Conservation (phyloP, 2,329 filamentous ascomycete genomes). For the Remersonia thermophila region DNA sequence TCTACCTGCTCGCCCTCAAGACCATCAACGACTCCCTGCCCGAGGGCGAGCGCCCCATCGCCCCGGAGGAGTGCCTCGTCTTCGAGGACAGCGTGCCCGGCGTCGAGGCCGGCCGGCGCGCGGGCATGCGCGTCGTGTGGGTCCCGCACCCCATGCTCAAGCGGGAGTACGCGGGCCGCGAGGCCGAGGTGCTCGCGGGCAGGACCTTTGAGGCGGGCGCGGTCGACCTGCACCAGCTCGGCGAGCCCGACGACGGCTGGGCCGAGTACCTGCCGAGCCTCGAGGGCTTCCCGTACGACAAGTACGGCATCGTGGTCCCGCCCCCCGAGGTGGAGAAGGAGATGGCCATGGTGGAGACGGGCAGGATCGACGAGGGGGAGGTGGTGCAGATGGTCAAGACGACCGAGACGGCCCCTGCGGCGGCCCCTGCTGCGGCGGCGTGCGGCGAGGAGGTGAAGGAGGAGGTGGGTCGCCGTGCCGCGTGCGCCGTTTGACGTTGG, state of each 20-base stretch:
- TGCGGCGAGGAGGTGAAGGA: not conserved
- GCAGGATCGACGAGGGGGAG: constrained; percentile 10
- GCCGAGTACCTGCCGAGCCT: constrained; percentile 41
- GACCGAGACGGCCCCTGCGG: not conserved
- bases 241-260: constrained; percentile 49
- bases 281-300: constrained; percentile 44
- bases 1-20: constrained; percentile 76
- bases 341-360: constrained; percentile 30
- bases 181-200: constrained; percentile 74
- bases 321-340: constrained; percentile 30
- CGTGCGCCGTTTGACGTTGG: not conserved
- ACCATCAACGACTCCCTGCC: constrained; percentile 67
- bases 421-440: too few relatives aligned
- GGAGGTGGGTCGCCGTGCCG: not conserved
- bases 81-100: constrained; percentile 94
- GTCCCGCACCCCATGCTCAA: constrained; percentile 70
- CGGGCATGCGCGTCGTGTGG: constrained; percentile 93
- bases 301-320: constrained; percentile 45
- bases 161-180: constrained; percentile 62
- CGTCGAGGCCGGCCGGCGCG: constrained; percentile 78
- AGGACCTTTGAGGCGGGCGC: constrained; percentile 55
- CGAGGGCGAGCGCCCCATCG: constrained; percentile 51
- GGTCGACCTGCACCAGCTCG: constrained; percentile 40
- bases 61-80: constrained; percentile 79
- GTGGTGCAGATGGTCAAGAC: constrained; percentile 11